Conservation (phyloP, 768 basidiomycete genomes). For the Leucocoprinus leucothites region DNA sequence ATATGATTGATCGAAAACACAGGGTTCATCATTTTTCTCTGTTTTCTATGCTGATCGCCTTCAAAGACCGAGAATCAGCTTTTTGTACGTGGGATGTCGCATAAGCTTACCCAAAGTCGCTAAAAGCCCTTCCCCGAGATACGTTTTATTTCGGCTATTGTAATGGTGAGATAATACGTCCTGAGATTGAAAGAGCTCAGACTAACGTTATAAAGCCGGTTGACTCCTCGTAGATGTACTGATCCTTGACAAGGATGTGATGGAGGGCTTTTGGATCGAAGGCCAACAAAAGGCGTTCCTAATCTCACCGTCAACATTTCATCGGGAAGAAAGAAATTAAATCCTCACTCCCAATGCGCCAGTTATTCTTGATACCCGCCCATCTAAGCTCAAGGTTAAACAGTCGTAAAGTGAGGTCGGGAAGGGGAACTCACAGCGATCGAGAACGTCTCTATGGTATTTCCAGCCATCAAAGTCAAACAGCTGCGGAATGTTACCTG, state of each 20-base stretch:
- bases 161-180: no score
- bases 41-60: conserved; percentile 17
- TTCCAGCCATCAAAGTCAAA: conserved; percentile 32
- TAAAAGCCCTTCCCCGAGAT: conserved; percentile 21
- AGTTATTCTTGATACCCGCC: conserved; percentile 29
- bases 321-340: not conserved
- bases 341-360: conserved; percentile 30
- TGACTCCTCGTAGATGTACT: conserved; percentile 26
- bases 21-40: conserved; percentile 36
- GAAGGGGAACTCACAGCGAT: conserved; percentile 24
- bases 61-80: not conserved
- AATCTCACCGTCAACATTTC: not conserved
- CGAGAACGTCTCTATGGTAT: conserved; percentile 31
- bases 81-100: not conserved
- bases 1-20: conserved; percentile 32
- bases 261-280: conserved; percentile 44
- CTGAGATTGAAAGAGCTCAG: not conserved
- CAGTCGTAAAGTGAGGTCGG: not conserved
- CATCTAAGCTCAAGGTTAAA: conserved; percentile 19
- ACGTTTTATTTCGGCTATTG: conserved; percentile 16
- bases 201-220: conserved; percentile 21
- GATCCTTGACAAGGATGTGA: conserved; percentile 41
- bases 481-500: conserved; percentile 33
- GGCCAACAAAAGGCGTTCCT: not conserved
- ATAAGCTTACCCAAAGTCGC: conserved; percentile 19